phyloP scores from a whole-genome alignment of 805 yeast genomes.

The Barnettozyma populi region DNA sequence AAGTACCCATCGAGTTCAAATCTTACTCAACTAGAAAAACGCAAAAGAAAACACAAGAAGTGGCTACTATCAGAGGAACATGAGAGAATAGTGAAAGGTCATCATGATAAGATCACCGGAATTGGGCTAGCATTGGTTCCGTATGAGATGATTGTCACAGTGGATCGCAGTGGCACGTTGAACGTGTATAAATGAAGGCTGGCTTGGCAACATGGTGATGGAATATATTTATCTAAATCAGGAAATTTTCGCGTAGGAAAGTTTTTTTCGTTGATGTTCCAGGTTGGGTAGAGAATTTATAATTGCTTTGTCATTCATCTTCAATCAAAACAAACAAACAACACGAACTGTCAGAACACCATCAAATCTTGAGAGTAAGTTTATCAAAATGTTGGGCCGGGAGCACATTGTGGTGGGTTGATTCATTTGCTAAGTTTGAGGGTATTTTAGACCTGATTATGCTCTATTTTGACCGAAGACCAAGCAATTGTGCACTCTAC shows the following conservation, averaged over 20 bases:
- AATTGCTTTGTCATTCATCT: constrained; percentile 2
- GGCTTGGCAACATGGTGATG: background rate
- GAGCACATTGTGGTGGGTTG: background rate
- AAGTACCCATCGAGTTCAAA: constrained; percentile 15
- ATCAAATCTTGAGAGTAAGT: background rate
- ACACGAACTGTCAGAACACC: background rate
- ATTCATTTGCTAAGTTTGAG: background rate
- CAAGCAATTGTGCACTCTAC: background rate
- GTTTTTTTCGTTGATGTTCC: background rate
- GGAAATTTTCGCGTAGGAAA: constrained; percentile 1
- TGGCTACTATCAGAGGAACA: constrained; percentile 39
- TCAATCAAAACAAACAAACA: constrained; percentile 1
- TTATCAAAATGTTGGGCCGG: background rate
- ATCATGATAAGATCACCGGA: constrained; percentile 47
- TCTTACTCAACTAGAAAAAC: constrained; percentile 7
- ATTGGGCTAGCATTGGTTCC: constrained; percentile 44
- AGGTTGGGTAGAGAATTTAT: background rate
- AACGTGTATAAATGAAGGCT: constrained; percentile 46
- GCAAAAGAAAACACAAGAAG: constrained; percentile 24
- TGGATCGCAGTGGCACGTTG: constrained; percentile 61
- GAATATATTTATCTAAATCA: background rate
- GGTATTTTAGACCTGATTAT: background rate
- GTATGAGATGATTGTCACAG: constrained; percentile 56
- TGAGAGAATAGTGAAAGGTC: constrained; percentile 37
- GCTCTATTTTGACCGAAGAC: background rate